Evolutionary conservation across 2,329 filamentous ascomycete genomes (phyloP).

Genomic region (Aspergillus melleus): DNA sequence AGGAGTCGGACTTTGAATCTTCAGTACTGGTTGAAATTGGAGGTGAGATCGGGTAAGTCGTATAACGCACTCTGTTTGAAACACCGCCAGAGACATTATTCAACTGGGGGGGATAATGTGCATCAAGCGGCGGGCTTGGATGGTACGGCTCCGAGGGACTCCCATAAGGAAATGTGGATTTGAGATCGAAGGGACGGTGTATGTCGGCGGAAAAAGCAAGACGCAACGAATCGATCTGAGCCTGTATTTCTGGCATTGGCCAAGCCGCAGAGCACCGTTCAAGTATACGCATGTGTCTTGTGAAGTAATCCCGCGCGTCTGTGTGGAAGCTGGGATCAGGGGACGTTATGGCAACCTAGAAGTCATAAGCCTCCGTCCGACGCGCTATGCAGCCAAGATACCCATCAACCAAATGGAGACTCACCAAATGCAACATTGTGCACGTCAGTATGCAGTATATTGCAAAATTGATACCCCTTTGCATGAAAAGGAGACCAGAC

Average conservation of each 20-base stretch:
- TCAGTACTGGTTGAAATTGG: conserved; percentile 72
- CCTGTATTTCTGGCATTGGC: conserved; percentile 87
- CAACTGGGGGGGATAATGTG: conserved; percentile 53
- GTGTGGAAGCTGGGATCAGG: conserved; percentile 84
- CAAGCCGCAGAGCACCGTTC: conserved; percentile 80
- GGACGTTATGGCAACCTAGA: conserved; percentile 86
- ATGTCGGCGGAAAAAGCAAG: conserved; percentile 88
- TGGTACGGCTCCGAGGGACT: conserved; percentile 68
- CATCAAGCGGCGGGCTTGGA: conserved; percentile 60
- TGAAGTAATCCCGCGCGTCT: conserved; percentile 86
- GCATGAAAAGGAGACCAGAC: conserved; percentile 83
- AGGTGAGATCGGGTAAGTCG: conserved; percentile 71
- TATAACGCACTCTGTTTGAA: conserved; percentile 51
- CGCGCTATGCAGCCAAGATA: neutral
- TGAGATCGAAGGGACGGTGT: conserved; percentile 83
- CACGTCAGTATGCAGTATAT: conserved; percentile 92
- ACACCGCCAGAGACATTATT: conserved; percentile 46
- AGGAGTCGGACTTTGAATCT: conserved; percentile 76
- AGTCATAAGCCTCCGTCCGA: neutral
- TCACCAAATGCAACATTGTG: conserved; percentile 87
- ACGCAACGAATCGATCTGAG: conserved; percentile 83
- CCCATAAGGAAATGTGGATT: conserved; percentile 81
- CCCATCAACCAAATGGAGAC: conserved; percentile 39
- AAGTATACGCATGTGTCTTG: conserved; percentile 88
- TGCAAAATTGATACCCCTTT: conserved; percentile 89